Base-by-base conservation (phyloP, 2,329 filamentous ascomycete species). In the Hypoxylon sp. region DNA sequence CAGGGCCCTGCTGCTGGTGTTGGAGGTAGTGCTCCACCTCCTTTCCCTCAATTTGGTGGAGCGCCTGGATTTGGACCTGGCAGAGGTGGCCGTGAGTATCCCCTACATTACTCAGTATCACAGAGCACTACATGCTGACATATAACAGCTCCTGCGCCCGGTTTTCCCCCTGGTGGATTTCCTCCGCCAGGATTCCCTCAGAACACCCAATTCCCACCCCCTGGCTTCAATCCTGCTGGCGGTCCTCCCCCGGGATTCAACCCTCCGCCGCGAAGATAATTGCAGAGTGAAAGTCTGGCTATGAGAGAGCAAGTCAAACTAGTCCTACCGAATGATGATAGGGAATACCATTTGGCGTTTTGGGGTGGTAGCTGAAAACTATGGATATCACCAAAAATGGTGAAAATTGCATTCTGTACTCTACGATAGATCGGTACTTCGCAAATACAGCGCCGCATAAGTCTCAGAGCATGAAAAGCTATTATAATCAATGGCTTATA, bases 1-100 rank as follows among this genome's bases (percentile, higher is more conserved):
- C 69, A 88, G 86, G 87, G 95, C 30, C 95, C 95, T 76, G 93
- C 93, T 80, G 90, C 91, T 75, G 95, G 94, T 77, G 91, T 97
- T 76, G 95, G 93, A 74, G 91, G 89, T 64, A 91, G 79, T 37
- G 81, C 78, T 61, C 74, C 88, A 60, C 91, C 91, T 52, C 84
- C 86, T 39, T 82, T 81, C 71, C 86, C 83, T 65, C 84, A 84
- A 70, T 85, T 88, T 75, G 82, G 84, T 67, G 79, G 83, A 71
- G 79, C 80, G 12, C 80, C 80, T 75, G 81, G 84, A 16, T 86
- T 86, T 68, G 74, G 73, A 27, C 81, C 81, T 71, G 84, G 84
- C 61, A 82, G 85, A 72, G 84, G 85, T 73, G 85, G 84, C 71
- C 85, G 86, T 88, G 80, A 77, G 85, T 84, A 61, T 41, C 51